Evolutionary conservation across 768 basidiomycete species (phyloP), one percentile per base, ranked within the genome.

Genomic region (Albatrellus ellisii): DNA sequence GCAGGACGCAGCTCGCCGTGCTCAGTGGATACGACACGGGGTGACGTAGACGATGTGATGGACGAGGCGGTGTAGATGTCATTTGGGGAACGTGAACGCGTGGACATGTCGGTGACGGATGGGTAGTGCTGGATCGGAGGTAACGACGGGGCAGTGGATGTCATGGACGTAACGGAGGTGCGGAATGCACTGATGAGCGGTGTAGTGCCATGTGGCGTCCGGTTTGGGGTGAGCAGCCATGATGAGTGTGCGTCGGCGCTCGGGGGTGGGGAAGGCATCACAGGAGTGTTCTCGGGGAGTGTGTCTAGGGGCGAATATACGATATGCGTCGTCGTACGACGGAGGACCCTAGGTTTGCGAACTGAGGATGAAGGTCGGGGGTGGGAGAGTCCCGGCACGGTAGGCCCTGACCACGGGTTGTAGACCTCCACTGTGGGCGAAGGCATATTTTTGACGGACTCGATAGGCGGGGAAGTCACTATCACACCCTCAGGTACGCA

Each of bases 181-280:
- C 49, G 49, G 28, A 51, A 51, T 4, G 49, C 49, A 15, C 47
- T 36, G 32, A 51, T 48, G 21, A 51, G 44, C 11, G 49, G 49
- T 4, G 26, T 29, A n/a, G 38, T 3, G 14, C 22, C 12, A 6
- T 26, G 38, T 11, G 14, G 38, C 12, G 22, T 10, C 10, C 15
- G 34, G 35, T 47, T 43, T n/a, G 49, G 49, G 35, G 48, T 42
- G 36, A 45, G 49, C 22, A 51, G 37, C 49, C 49, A 51, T 6
- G 20, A 6, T 11, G 41, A 24, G 32, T 27, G 37, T 27, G 50
- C 10, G 43, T 12, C 11, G 49, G 37, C 1, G 36, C n/a, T 14
- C 36, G 36, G n/a, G 43, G 15, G 7, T 2, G 20, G 28, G 4
- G 36, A 14, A 12, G 36, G 35, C 3, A 32, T 42, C 10, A 32